These are phyloP conservation scores for Backusella australiensis DNA, from an alignment of 192 early-diverging fungal species.

Conservation along the genomic window DNA sequence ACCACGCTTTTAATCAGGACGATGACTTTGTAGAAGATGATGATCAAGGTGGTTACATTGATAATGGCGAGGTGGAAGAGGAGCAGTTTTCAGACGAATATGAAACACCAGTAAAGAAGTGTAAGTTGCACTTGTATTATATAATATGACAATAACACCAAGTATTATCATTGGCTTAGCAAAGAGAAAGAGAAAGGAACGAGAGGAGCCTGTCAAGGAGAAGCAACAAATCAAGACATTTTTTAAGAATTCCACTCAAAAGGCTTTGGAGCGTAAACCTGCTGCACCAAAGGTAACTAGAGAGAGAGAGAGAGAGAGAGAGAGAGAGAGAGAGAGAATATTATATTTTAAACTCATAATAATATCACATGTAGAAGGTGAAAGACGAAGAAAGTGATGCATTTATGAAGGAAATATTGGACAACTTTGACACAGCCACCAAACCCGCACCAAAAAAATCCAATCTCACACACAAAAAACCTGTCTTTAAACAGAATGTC, in stretches of 20 bases:
- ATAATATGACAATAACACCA: not conserved
- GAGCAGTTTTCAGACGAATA: constrained; percentile 46
- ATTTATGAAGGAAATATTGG: constrained; percentile 30
- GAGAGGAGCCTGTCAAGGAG: not conserved
- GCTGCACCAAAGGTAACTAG: not conserved
- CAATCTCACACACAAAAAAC: not conserved
- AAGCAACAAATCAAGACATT: constrained; percentile 14
- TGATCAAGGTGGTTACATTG: constrained; percentile 63
- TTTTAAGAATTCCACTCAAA: constrained; percentile 16
- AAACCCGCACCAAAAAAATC: constrained; percentile 1
- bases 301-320: too few species aligned
- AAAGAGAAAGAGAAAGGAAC: constrained; percentile 18
- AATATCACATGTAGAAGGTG: not conserved
- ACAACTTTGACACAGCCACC: constrained; percentile 8
- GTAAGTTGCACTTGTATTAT: not conserved
- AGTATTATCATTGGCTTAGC: not conserved
- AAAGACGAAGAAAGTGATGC: constrained; percentile 27
- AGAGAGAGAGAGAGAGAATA: too few species aligned
- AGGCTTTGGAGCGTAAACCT: not conserved
- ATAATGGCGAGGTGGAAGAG: constrained; percentile 54
- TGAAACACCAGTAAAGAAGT: constrained; percentile 34
- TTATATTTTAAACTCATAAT: too few species aligned
- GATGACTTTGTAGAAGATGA: constrained; percentile 65
- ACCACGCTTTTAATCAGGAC: constrained; percentile 40
- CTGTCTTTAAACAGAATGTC: not conserved